Base-by-base conservation (phyloP, 306 rosid species). In the Cucurbita argyrosperma region DNA sequence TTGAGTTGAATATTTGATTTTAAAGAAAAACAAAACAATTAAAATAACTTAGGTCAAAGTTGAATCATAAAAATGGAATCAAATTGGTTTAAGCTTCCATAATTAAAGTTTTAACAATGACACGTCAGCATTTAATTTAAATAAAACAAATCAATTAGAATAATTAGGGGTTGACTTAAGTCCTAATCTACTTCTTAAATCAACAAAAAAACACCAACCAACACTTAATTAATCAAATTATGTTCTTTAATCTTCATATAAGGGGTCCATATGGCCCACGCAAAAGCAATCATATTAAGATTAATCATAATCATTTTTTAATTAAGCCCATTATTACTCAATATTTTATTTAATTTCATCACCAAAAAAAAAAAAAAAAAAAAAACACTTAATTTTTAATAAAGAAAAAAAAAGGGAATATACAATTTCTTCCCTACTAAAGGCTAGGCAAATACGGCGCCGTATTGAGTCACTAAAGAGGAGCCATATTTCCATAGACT, bases 111-210 rank as follows among this genome's bases (percentile, higher is more conserved):
- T 46, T 45, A 67, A 67, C 38, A 45, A 67, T 67, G 13, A 67
- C 72, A 43, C 54, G 6, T 37, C 35, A 66, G 6, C 40, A 21
- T 45, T 23, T 66, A 10, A 45, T 43, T 66, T 43, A 43, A 58
- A 65, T 65, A 15, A 45, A 66, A 66, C 38, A 66, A 67, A 45
- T 67, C 40, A 14, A 67, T 0, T 8, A 12, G 55, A 43, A 67
- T 67, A n/a, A 46, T 42, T 67, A 11, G 15, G 72, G 40, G 72
- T 67, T 67, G 72, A 46, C 71, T 64, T 40, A 64, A 64, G 55
- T 67, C 55, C 72, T 67, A 67, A 67, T 67, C 19, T 13, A 67
- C 55, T 12, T 21, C 15, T 64, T 40, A 60, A 38, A 62, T 16
- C 10, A 38, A 38, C 5, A 66, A 66, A 52, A 3, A 66, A 45